These are phyloP conservation scores for Didymella glomerata DNA, from an alignment of 2,329 filamentous ascomycete genomes.

Conservation along the genomic window DNA sequence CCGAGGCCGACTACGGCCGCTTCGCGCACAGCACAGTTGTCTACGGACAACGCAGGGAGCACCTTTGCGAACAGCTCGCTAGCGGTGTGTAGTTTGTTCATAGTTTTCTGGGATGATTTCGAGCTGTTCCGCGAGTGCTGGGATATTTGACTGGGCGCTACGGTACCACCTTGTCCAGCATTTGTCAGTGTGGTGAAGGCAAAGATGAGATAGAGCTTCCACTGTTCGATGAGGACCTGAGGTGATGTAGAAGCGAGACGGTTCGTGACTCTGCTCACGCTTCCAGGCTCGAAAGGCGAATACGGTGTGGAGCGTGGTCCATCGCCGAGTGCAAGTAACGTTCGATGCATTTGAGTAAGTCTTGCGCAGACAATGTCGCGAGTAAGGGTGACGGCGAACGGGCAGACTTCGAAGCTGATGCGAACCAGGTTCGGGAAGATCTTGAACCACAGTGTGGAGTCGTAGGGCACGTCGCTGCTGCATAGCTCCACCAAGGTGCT, in stretches of 20 bases:
- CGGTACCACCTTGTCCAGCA: slow-evolving; percentile 67
- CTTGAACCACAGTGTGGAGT: slow-evolving; percentile 96
- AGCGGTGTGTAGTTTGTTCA: slow-evolving; percentile 86
- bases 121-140: slow-evolving; percentile 87
- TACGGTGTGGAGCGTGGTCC: slow-evolving; percentile 59
- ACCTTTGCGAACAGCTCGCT: slow-evolving; percentile 89
- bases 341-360: slow-evolving; percentile 90
- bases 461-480: slow-evolving; percentile 93
- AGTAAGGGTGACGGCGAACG: slow-evolving; percentile 88
- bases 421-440: slow-evolving; percentile 95
- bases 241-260: slow-evolving; percentile 73
- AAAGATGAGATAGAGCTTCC: slow-evolving; percentile 97
- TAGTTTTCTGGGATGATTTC: slow-evolving; percentile 69
- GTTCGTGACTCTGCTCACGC: slow-evolving; percentile 66
- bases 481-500: slow-evolving; percentile 92
- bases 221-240: slow-evolving; percentile 92
- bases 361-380: slow-evolving; percentile 92
- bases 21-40: slow-evolving; percentile 82
- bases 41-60: slow-evolving; percentile 83
- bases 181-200: slow-evolving; percentile 95
- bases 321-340: slow-evolving; percentile 81
- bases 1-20: slow-evolving; percentile 92
- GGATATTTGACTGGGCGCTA: slow-evolving; percentile 63
- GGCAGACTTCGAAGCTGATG: slow-evolving; percentile 88
- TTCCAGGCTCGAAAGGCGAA: slow-evolving; percentile 66